Evolutionary conservation across 2,329 filamentous ascomycete genomes (phyloP), one percentile per base, ranked within the genome.

Genomic region (Orbilia ellipsospora): DNA sequence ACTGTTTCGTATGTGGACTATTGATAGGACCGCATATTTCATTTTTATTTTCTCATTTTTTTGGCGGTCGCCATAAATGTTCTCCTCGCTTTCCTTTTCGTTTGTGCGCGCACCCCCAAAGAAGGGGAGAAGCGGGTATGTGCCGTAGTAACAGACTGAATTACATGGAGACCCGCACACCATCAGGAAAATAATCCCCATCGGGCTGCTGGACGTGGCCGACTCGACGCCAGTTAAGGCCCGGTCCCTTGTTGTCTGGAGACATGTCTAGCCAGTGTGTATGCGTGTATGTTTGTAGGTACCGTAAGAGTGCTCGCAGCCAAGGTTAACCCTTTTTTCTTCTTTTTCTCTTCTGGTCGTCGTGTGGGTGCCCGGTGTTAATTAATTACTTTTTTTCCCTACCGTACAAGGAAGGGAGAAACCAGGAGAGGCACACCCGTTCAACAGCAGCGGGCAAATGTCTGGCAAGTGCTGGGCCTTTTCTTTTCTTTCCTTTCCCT

Each of bases 401-500:
- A 36, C 51, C 13, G 36, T 62, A 54, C 59, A 67, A 62, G 59
- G 70, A 74, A 57, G 45, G 55, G 64, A 74, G 70, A 64, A 74
- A 64, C 55, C 16, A 68, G 70, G 63, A 74, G 63, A 74, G 70
- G 70, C 48, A 68, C 70, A 68, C 62, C 70, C 70, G 63, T 74
- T 57, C 57, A n/a, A 56, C 50, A 63, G 70, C 42, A 68, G 52
- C 70, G 65, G 70, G 57, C 63, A 52, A 68, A 68, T 74, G 70
- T 74, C 63, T 74, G 70, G 70, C 70, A 74, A 59, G 45, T 74
- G 63, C 70, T 74, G 63, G 70, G 70, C 59, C 54, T 64, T 26
- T 48, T 15, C 36, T 42, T 64, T 44, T 59, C 52, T 52, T 23
- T 45, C 61, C 28, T 42, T 64, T 36, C 31, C 31, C 10, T 36